Conservation (phyloP, 257 asterid genomes). For the Nicotiana obtusifolia region DNA sequence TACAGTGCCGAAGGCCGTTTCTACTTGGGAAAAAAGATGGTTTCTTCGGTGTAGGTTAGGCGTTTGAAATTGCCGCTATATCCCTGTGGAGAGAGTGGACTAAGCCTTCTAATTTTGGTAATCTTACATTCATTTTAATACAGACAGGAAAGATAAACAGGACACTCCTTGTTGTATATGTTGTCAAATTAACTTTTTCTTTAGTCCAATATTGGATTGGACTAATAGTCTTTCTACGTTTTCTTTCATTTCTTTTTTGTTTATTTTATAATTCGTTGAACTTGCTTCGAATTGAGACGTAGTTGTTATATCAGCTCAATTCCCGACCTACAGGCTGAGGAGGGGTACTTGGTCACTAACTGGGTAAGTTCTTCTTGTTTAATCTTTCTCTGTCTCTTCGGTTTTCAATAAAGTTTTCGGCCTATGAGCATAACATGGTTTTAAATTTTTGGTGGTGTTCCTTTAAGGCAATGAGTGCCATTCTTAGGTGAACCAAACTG, state of each 20-base stretch:
- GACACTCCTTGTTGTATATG: slow-evolving; percentile 28
- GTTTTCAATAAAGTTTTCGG: neutral
- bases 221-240: neutral
- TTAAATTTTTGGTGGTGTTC: neutral
- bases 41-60: slow-evolving; percentile 42
- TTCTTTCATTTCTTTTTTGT: neutral
- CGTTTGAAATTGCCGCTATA: slow-evolving; percentile 22
- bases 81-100: slow-evolving; percentile 11
- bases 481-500: neutral
- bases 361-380: neutral
- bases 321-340: neutral
- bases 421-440: neutral
- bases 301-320: neutral
- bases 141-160: slow-evolving; percentile 21
- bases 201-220: slow-evolving; percentile 26
- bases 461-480: neutral
- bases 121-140: slow-evolving; percentile 27
- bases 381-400: neutral
- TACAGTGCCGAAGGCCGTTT: slow-evolving; percentile 53
- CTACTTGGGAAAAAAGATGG: slow-evolving; percentile 23
- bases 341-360: neutral
- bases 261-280: neutral
- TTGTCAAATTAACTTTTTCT: slow-evolving; percentile 11
- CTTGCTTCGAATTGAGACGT: neutral
- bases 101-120: slow-evolving; percentile 55